Percentiles rank a stretch among this genome's conserved stretches.
Conservation (phyloP, 2,329 filamentous ascomycete species). For the Thelonectria blattea region DNA sequence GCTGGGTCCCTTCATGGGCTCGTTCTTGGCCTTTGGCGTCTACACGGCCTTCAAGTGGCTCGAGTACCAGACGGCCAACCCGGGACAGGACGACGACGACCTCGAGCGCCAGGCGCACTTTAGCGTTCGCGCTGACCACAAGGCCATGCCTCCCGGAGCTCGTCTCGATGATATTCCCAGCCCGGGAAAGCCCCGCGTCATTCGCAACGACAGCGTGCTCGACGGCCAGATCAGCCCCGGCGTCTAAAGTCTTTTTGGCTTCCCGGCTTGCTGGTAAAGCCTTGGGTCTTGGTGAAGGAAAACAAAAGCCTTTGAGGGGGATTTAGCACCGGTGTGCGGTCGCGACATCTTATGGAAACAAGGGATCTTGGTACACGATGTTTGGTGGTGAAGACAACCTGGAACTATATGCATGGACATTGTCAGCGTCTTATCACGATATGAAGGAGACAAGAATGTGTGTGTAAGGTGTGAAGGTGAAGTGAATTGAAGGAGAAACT, state of each 20-base stretch:
- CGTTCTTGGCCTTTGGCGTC: slow-evolving; percentile 54
- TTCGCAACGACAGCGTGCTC: slow-evolving; percentile 33
- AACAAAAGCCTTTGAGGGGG: background rate
- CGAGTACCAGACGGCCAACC: slow-evolving; percentile 58
- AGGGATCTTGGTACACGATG: slow-evolving; percentile 5
- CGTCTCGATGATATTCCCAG: slow-evolving; percentile 29
- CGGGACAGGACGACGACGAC: slow-evolving; percentile 52
- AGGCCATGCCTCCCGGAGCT: slow-evolving; percentile 17
- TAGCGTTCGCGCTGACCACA: slow-evolving; percentile 5
- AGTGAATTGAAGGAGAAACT: background rate
- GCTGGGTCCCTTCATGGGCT: slow-evolving; percentile 58
- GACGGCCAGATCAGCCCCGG: slow-evolving; percentile 26
- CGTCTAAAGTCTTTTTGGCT: background rate
- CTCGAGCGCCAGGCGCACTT: slow-evolving; percentile 33
- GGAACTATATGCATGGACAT: slow-evolving; percentile 19
- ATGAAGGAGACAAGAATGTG: background rate
- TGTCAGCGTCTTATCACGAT: slow-evolving; percentile 22
- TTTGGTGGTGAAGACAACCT: slow-evolving; percentile 13
- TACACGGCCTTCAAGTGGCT: slow-evolving; percentile 59
- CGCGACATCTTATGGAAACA: background rate
- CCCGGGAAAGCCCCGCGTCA: slow-evolving; percentile 17
- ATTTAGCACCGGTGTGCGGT: background rate
- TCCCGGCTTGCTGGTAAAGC: background rate
- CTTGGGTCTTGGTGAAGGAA: background rate
- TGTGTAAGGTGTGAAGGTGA: background rate